Conservation (phyloP, 2,329 filamentous ascomycete species). For the Amauroascus verrucosus region DNA sequence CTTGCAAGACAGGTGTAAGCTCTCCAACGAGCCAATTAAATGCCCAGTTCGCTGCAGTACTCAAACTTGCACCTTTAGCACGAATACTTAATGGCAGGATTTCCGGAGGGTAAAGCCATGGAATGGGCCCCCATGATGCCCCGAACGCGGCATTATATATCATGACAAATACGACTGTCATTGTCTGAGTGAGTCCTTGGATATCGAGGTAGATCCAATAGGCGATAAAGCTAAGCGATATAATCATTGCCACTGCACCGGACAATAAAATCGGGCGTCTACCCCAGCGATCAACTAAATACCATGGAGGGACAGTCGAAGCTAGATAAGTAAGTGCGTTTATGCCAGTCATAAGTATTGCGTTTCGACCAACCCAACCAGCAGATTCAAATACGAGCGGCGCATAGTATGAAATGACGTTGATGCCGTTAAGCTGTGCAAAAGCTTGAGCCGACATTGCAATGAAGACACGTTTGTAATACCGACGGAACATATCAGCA, state of each 20-base stretch:
- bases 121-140: constrained; percentile 94
- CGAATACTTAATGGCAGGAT: constrained; percentile 93
- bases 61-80: constrained; percentile 92
- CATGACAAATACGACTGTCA: constrained; percentile 94
- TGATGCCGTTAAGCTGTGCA: constrained; percentile 96
- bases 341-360: constrained; percentile 93
- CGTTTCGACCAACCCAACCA: constrained; percentile 83
- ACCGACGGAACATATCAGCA: constrained; percentile 85
- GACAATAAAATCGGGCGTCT: constrained; percentile 80
- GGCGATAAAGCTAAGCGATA: constrained; percentile 79
- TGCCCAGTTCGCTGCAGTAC: constrained; percentile 94
- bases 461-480: constrained; percentile 86
- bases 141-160: constrained; percentile 97
- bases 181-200: constrained; percentile 55
- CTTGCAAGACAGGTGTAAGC: constrained; percentile 86
- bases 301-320: constrained; percentile 93
- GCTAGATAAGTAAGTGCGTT: constrained; percentile 85
- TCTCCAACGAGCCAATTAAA: constrained; percentile 97
- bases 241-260: constrained; percentile 78
- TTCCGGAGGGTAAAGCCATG: constrained; percentile 97
- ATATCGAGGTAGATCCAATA: constrained; percentile 93
- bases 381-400: constrained; percentile 93
- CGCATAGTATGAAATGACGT: constrained; percentile 98
- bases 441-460: constrained; percentile 97
- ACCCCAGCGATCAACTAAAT: constrained; percentile 86